Conservation (phyloP, 768 basidiomycete species). For the Calocybe cyanea region DNA sequence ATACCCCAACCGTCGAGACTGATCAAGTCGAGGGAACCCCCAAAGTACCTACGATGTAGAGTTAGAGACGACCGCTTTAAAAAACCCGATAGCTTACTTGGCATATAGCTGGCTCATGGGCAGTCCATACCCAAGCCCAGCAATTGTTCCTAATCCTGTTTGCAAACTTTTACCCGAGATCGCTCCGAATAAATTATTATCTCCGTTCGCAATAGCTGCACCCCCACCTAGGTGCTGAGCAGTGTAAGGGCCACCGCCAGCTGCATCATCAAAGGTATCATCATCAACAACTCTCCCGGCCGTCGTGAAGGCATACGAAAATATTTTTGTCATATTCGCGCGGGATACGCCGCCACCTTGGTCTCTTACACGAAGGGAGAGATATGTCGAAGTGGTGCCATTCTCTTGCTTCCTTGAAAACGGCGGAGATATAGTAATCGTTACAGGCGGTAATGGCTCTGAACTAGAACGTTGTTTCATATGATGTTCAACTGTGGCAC, state of each 20-base stretch:
- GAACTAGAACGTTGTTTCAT: slow-evolving; percentile 36
- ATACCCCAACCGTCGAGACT: slow-evolving; percentile 83
- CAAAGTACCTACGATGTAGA: slow-evolving; percentile 63
- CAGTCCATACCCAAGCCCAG: slow-evolving; percentile 83
- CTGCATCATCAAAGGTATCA: slow-evolving; percentile 31
- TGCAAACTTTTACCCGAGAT: slow-evolving; percentile 76
- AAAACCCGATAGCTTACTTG: slow-evolving; percentile 31
- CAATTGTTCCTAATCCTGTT: slow-evolving; percentile 83
- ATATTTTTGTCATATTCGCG: slow-evolving; percentile 71
- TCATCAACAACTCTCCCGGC: slow-evolving; percentile 50
- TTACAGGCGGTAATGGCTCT: slow-evolving; percentile 53
- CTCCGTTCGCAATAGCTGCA: slow-evolving; percentile 50
- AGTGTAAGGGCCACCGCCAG: slow-evolving; percentile 69
- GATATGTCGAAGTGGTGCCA: slow-evolving; percentile 38
- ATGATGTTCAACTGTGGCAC: slow-evolving; percentile 82
- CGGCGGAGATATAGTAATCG: slow-evolving; percentile 67
- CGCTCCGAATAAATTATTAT: slow-evolving; percentile 65
- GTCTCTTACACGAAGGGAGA: slow-evolving; percentile 79
- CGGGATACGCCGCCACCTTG: slow-evolving; percentile 83
- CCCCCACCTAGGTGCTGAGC: slow-evolving; percentile 74
- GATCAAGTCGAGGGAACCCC: slow-evolving; percentile 78
- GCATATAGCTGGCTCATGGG: slow-evolving; percentile 79
- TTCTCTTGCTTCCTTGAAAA: slow-evolving; percentile 24
- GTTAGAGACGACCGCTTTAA: not conserved
- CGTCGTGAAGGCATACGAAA: slow-evolving; percentile 91